phyloP scores from a whole-genome alignment of 148 eudicot species.

The Rhododendron williamsianum region DNA sequence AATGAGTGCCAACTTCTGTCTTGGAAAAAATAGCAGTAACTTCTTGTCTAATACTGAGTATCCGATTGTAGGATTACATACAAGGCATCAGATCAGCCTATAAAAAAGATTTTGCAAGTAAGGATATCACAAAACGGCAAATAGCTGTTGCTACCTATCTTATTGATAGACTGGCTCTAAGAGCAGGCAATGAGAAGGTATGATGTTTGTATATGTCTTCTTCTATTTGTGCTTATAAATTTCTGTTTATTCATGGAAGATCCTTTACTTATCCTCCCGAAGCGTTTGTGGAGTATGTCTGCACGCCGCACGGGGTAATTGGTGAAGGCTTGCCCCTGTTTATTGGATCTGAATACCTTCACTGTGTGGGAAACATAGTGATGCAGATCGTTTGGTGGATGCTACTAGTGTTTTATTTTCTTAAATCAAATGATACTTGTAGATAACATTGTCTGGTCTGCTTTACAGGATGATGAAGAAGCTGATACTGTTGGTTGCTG shows the following conservation, averaged over 20 bases:
- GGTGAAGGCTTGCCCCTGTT: background rate
- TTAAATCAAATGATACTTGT: background rate
- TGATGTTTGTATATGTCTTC: background rate
- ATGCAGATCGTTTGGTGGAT: background rate
- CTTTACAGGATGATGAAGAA: constrained; percentile 93
- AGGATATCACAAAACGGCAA: constrained; percentile 66
- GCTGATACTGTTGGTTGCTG: constrained; percentile 99
- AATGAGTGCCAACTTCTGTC: background rate
- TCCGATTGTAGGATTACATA: constrained; percentile 63
- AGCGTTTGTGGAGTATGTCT: background rate
- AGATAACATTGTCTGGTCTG: background rate
- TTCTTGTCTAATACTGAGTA: background rate
- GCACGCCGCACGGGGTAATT: background rate
- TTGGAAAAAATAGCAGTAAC: background rate
- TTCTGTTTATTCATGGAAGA: background rate
- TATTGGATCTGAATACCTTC: background rate
- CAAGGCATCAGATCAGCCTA: constrained; percentile 72
- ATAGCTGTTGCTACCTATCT: constrained; percentile 98
- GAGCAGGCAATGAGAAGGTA: constrained; percentile 99
- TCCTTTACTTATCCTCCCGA: background rate
- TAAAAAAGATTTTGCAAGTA: constrained; percentile 59
- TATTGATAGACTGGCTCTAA: constrained; percentile 92
- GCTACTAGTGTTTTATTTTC: background rate
- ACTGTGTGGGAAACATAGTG: background rate
- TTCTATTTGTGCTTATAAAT: background rate